These are phyloP conservation scores for Bipolaris cookei DNA, from an alignment of 2,329 filamentous ascomycete species.

Conservation along the genomic window DNA sequence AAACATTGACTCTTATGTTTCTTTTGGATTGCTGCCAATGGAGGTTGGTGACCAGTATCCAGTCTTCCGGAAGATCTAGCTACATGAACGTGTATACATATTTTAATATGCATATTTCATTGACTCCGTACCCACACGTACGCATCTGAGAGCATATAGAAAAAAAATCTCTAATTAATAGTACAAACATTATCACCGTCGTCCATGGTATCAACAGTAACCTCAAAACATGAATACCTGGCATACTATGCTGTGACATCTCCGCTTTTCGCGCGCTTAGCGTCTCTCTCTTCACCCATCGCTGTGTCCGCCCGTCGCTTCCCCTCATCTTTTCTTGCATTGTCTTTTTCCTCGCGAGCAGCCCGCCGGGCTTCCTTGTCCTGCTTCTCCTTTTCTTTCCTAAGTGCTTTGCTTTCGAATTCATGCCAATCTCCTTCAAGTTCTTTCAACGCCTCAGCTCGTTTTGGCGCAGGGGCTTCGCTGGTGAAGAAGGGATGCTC, in stretches of 20 bases:
- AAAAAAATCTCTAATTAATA: neutral
- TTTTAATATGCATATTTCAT: neutral
- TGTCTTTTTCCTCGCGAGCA: slow-evolving; percentile 38
- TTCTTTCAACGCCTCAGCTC: slow-evolving; percentile 80
- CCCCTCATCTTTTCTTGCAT: slow-evolving; percentile 38
- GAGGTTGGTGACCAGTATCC: slow-evolving; percentile 47
- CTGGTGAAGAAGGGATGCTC: slow-evolving; percentile 85
- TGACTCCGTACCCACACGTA: neutral
- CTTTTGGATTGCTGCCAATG: slow-evolving; percentile 46
- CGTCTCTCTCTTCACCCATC: slow-evolving; percentile 39
- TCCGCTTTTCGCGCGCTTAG: slow-evolving; percentile 42
- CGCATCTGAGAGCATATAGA: too few relatives aligned
- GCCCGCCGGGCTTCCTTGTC: slow-evolving; percentile 61
- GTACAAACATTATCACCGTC: slow-evolving; percentile 5
- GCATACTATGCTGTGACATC: slow-evolving; percentile 19
- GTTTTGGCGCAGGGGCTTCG: slow-evolving; percentile 77
- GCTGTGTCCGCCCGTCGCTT: slow-evolving; percentile 43
- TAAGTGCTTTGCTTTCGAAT: slow-evolving; percentile 92
- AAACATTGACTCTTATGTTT: slow-evolving; percentile 48
- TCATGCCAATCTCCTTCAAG: slow-evolving; percentile 98
- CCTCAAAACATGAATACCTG: neutral
- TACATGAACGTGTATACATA: neutral
- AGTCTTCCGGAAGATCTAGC: slow-evolving; percentile 35
- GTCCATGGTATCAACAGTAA: neutral
- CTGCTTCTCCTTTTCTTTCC: slow-evolving; percentile 82